phyloP scores from a whole-genome alignment of 2,329 filamentous ascomycete species.

The Madurella fahalii region DNA sequence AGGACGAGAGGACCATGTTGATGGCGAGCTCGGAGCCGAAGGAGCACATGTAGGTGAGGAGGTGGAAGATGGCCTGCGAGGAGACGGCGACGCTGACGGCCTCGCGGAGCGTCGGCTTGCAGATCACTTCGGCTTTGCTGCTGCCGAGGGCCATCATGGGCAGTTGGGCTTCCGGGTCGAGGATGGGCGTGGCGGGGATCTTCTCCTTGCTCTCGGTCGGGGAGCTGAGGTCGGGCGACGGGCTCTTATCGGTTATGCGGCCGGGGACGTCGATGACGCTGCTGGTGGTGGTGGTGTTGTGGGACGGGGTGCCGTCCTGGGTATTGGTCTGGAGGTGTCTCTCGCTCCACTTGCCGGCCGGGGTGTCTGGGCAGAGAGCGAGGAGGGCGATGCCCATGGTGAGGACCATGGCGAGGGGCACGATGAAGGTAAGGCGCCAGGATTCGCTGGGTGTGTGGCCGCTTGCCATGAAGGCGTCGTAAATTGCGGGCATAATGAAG shows the following conservation, averaged over 20 bases:
- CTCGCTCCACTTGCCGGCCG: slow-evolving; percentile 76
- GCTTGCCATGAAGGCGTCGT: slow-evolving; percentile 64
- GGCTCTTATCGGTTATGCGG: slow-evolving; percentile 42
- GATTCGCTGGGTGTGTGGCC: slow-evolving; percentile 63
- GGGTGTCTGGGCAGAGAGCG: slow-evolving; percentile 73
- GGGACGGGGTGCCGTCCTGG: slow-evolving; percentile 47
- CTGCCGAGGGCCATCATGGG: slow-evolving; percentile 24
- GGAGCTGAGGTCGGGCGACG: slow-evolving; percentile 2
- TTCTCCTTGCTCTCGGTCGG: slow-evolving; percentile 7
- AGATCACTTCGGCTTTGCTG: slow-evolving; percentile 43
- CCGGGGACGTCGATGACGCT: slow-evolving; percentile 50
- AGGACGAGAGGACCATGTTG: slow-evolving; percentile 56
- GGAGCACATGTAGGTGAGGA: slow-evolving; percentile 57
- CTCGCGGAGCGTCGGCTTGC: slow-evolving; percentile 53
- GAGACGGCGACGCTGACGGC: slow-evolving; percentile 44
- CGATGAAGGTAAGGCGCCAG: slow-evolving; percentile 81
- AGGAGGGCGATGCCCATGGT: slow-evolving; percentile 64
- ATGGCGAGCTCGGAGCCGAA: slow-evolving; percentile 61
- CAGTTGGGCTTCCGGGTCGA: slow-evolving; percentile 44
- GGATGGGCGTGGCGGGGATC: slow-evolving; percentile 28
- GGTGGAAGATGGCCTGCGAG: slow-evolving; percentile 52
- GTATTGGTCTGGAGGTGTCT: slow-evolving; percentile 51
- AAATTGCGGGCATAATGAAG: slow-evolving; percentile 89
- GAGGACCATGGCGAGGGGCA: slow-evolving; percentile 74
- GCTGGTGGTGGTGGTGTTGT: slow-evolving; percentile 28